phyloP scores from a whole-genome alignment of 495 filamentous ascomycete species.

The Neurospora hispaniola region DNA sequence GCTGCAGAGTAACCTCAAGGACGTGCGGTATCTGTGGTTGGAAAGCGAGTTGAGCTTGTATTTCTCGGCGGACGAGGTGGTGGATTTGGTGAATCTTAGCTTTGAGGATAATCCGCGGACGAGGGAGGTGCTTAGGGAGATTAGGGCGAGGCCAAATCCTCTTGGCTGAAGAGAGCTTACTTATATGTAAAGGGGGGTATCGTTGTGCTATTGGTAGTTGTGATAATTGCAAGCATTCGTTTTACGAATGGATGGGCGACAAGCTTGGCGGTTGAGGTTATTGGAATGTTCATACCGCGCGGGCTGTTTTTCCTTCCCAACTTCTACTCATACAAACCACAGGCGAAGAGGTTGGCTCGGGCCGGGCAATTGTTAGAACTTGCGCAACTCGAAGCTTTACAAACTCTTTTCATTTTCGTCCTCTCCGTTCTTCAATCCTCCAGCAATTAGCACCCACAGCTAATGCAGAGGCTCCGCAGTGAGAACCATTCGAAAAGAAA shows the following conservation, averaged over 20 bases:
- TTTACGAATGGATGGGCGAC: neutral
- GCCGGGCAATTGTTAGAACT: neutral
- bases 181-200: neutral
- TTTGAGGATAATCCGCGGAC: constrained; percentile 83
- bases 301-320: neutral
- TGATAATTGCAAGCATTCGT: neutral
- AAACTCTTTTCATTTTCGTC: neutral
- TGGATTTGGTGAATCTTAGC: constrained; percentile 77
- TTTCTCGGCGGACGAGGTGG: constrained; percentile 72
- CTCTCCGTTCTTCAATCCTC: neutral
- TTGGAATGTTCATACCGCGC: neutral
- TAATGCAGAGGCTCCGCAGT: neutral
- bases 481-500: neutral
- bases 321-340: neutral
- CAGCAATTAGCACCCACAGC: neutral
- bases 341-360: neutral
- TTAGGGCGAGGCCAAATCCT: constrained; percentile 42
- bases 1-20: constrained; percentile 76
- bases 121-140: constrained; percentile 67
- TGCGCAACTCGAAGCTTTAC: neutral
- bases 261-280: neutral
- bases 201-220: neutral
- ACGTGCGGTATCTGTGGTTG: constrained; percentile 80
- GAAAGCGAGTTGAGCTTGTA: constrained; percentile 78
- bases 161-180: neutral